Evolutionary conservation across 257 asterid species (phyloP), one percentile per base, ranked within the genome.

Genomic region (Leptodermis oblonga): DNA sequence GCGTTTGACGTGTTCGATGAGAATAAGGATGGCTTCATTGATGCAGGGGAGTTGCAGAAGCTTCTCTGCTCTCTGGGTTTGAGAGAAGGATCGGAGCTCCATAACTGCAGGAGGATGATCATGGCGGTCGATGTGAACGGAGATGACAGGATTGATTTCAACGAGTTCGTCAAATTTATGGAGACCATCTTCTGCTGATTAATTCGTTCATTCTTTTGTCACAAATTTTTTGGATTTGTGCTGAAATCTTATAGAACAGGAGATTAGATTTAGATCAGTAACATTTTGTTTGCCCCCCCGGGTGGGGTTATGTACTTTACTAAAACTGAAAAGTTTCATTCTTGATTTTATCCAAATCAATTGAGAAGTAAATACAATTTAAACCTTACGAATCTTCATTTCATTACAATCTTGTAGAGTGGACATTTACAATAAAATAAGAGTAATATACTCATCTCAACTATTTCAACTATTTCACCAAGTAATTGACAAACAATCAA

Each of bases 1-100:
- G 93, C 97, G 43, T 92, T 92, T 23, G 85, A 83, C 20, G 87
- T 87, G 45, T 92, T 85, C 52, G 98, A 92, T 59, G 72, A 70
- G 28, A 84, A 88, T 23, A 64, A 71, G 66, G 98, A 92, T 80
- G 98, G 98, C 22, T 84, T 83, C 70, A 83, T 92, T 22, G 95
- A 92, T 65, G 93, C 82, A 7, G n/a, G 28, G 53, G 96, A 92
- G 69, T 71, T 92, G 85, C 95, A 87, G 55, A 84, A 63, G 62
- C 74, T 92, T 55, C 1, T 92, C 0, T 71, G 78, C 54, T 80
- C 79, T 69, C 68, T 90, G 80, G 93, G 96, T 17, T 77, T 92
- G 4, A 73, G 74, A 39, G 82, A 87, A 80, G 95, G 86, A 0
- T 72, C 62, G 43, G 80, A 81, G 14, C 33, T 86, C 61, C 80